Base-by-base conservation (phyloP, 1,284 basidiomycete genomes). In the Malassezia caprae region DNA sequence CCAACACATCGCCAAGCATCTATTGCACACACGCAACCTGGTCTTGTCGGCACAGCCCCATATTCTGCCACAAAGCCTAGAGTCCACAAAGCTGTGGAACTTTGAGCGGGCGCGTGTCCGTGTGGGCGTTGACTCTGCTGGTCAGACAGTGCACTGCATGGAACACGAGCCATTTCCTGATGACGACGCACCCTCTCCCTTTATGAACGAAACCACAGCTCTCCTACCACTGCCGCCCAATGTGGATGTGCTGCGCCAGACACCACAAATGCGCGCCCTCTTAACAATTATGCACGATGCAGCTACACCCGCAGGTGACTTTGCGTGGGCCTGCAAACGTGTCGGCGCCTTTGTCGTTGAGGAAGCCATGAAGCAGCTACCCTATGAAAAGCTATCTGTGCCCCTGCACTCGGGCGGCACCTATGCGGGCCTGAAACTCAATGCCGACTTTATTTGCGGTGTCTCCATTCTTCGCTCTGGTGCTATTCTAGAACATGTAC, bases 301-400 rank as follows among this genome's bases (percentile, higher is more conserved):
- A 56, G 79, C 77, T 8, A 87, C 87, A 0, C 50, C 58, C 12
- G 77, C 78, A 10, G 79, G 84, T 24, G 86, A 87, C 62, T 96
- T 96, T 67, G 82, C 91, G 17, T 90, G 90, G 78, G 88, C 87
- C 67, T 81, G 82, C 8, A 89, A 96, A 73, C 81, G 91, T 17
- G 77, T 96, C 8, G 83, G 90, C 0, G 90, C 87, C 0, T 77
- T 90, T 32, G 78, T 96, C 28, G 83, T 88, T 4, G 93, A 96
- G 75, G 80, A 83, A 67, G 89, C 90, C 0, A 79, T 93, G 67
- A 84, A 85, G 30, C 78, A 84, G 59, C 79, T 96, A 8, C 90
- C 90, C 0, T 87, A 85, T 75, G 75, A 77, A 24, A 61, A 79
- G 1, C 83, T 83, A 64, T 76, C 76, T 0, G 80, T 96, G 19